Percentiles rank a stretch among this genome's conserved stretches.
phyloP scores from a whole-genome alignment of 2,329 filamentous ascomycete genomes.

The Ampelomyces quisqualis region DNA sequence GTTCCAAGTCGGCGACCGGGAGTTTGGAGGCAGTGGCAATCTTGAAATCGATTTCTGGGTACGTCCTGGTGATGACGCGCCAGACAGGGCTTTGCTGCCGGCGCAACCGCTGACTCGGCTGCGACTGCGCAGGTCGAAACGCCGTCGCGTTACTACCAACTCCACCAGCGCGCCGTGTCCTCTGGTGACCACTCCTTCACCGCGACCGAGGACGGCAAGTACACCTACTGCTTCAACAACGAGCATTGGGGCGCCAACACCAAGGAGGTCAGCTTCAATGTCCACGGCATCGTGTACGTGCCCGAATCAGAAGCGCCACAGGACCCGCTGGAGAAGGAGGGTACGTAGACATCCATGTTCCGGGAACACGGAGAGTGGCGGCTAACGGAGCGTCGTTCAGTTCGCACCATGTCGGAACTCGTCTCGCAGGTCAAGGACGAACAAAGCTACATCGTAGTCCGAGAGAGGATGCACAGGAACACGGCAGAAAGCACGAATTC shows the following conservation, averaged over 20 bases:
- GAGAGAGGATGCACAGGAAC: constrained; percentile 95
- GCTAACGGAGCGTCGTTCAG: constrained; percentile 55
- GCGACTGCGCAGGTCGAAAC: constrained; percentile 65
- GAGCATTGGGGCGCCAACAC: constrained; percentile 95
- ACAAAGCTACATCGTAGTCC: constrained; percentile 92
- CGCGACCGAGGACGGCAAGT: constrained; percentile 82
- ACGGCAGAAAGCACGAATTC: constrained; percentile 98
- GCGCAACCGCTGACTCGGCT: too few species aligned
- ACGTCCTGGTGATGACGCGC: too few species aligned
- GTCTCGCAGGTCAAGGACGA: constrained; percentile 94
- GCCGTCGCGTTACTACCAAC: constrained; percentile 71
- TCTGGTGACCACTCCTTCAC: constrained; percentile 93
- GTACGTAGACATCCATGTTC: constrained; percentile 51
- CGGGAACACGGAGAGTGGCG: too few species aligned
- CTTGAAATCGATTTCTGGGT: constrained; percentile 99
- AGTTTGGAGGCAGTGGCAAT: constrained; percentile 92
- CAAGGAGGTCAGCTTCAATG: constrained; percentile 99
- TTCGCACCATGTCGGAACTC: constrained; percentile 79
- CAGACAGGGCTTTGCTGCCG: too few species aligned
- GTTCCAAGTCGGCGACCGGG: constrained; percentile 95
- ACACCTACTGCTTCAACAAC: constrained; percentile 98
- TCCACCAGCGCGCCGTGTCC: constrained; percentile 77
- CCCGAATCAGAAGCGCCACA: constrained; percentile 79
- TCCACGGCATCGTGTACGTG: constrained; percentile 97
- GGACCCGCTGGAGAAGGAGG: constrained; percentile 88